Conservation (phyloP, 345 rosid species). For the Corymbia maculata region DNA sequence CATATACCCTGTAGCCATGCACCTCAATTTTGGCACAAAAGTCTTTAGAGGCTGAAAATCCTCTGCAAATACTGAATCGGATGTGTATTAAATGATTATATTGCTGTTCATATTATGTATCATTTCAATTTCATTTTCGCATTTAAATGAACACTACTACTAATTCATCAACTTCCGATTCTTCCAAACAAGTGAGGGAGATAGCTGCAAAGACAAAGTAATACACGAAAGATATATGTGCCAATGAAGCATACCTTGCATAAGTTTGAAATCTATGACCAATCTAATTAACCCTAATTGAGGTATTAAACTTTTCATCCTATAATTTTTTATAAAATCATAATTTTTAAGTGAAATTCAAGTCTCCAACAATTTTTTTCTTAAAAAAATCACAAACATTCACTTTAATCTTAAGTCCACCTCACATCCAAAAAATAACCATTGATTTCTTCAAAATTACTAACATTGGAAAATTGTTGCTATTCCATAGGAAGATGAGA, state of each 20-base stretch:
- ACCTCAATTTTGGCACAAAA: neutral
- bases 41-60: neutral
- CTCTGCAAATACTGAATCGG: rapidly evolving
- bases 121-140: neutral
- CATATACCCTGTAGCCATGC: too few species aligned
- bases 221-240: neutral
- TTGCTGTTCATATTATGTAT: neutral
- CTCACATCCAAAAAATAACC: neutral
- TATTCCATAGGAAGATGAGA: neutral
- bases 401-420: too few species aligned
- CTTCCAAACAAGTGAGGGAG: neutral
- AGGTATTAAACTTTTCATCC: neutral
- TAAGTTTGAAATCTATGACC: neutral
- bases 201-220: neutral
- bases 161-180: neutral
- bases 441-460: neutral
- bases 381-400: too few species aligned
- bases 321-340: neutral
- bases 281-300: neutral
- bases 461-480: neutral
- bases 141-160: neutral
- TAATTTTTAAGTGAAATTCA: too few species aligned
- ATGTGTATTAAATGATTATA: rapidly evolving
- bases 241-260: neutral
- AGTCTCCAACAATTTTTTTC: too few species aligned